Evolutionary conservation across 1,284 basidiomycete species (phyloP).

Genomic region (Boletus semigastroideus): DNA sequence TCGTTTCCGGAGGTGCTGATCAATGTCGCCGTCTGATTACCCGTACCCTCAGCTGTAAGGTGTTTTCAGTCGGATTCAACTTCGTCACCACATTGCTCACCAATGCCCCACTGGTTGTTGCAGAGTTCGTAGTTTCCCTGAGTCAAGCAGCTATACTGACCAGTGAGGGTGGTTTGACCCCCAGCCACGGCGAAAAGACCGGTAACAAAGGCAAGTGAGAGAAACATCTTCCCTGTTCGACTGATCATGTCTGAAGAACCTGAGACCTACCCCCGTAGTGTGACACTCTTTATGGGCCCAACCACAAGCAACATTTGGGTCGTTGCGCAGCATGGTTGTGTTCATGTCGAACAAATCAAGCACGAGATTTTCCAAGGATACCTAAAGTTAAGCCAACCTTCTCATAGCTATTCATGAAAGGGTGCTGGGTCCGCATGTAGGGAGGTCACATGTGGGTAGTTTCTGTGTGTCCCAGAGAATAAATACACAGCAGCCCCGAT

Average conservation of each 20-base stretch:
- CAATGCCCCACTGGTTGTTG: slow-evolving; percentile 57
- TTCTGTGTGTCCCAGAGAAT: neutral
- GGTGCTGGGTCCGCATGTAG: neutral
- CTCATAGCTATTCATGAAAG: slow-evolving; percentile 3
- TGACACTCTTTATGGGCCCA: slow-evolving; percentile 8
- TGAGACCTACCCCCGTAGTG: neutral
- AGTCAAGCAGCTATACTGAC: slow-evolving; percentile 44
- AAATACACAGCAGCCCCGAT: neutral
- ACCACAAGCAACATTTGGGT: neutral
- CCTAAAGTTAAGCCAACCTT: slow-evolving; percentile 7
- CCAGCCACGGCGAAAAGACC: slow-evolving; percentile 3
- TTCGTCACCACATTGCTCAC: slow-evolving; percentile 28
- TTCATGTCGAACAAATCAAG: neutral
- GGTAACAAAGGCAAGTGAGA: slow-evolving; percentile 3
- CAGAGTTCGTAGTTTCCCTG: slow-evolving; percentile 52
- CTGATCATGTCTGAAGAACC: neutral
- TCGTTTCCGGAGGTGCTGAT: slow-evolving; percentile 39
- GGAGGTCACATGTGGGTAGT: slow-evolving; percentile 8
- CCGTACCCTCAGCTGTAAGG: slow-evolving; percentile 39
- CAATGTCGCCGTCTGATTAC: slow-evolving; percentile 52
- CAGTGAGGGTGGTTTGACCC: slow-evolving; percentile 38
- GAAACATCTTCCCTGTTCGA: slow-evolving; percentile 1
- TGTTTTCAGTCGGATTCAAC: neutral
- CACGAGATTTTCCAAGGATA: neutral
- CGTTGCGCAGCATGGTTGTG: neutral